phyloP scores from a whole-genome alignment of 306 rosid species.

The Quercus cerris region DNA sequence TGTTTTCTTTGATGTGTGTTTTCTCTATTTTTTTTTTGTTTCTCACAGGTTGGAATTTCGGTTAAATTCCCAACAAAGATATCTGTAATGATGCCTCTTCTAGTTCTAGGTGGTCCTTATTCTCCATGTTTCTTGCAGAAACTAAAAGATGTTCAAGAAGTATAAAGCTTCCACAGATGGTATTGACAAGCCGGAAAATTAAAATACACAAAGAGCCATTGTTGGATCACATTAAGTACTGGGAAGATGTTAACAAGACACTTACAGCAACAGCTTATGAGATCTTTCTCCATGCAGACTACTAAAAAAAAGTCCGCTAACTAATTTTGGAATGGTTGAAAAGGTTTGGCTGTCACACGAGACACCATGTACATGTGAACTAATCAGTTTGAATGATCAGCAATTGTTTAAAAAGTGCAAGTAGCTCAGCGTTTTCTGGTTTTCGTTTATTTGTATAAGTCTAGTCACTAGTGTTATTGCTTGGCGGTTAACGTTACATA shows the following conservation, averaged over 20 bases:
- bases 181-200: constrained; percentile 73
- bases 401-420: constrained; percentile 16
- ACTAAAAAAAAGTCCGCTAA: constrained; percentile 20
- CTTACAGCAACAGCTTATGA: constrained; percentile 66
- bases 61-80: too few species aligned
- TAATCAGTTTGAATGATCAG: constrained; percentile 23
- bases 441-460: background rate
- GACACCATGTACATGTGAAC: constrained; percentile 41
- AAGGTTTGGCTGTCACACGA: background rate
- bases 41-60: too few species aligned
- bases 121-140: constrained; percentile 46
- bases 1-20: too few species aligned
- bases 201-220: constrained; percentile 78
- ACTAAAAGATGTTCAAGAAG: constrained; percentile 63
- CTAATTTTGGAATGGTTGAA: background rate
- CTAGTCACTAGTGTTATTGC: background rate
- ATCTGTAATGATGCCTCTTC: background rate
- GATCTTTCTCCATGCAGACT: constrained; percentile 64
- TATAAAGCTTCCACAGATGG: constrained; percentile 64
- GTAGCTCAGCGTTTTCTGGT: background rate
- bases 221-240: constrained; percentile 69
- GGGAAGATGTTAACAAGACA: constrained; percentile 75
- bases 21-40: too few species aligned
- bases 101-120: background rate
- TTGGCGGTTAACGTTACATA: background rate